Base-by-base conservation (phyloP, 192 early-diverging fungal genomes). In the Backusella parvicylindrica region DNA sequence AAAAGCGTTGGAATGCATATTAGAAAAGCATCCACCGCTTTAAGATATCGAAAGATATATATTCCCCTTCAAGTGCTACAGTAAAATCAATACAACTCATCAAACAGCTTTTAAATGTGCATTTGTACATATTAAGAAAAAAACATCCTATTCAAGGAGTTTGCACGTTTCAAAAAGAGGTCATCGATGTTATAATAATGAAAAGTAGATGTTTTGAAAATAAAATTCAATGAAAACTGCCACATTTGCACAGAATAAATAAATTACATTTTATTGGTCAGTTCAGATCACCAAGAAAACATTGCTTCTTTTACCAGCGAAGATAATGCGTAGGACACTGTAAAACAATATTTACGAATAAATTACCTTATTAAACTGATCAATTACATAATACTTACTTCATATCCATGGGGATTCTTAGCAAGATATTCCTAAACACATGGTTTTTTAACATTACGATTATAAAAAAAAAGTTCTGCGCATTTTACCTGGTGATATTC, bases 391-490 rank as follows among this genome's bases (percentile, higher is more conserved):
- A 15, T 65, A 71, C 49, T 76, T 81, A 85, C 86, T 77, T 92
- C 90, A 69, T 93, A 93, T 30, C 93, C 93, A 30, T 75, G 64
- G n/a, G 92, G 92, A 83, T 94, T 93, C 75, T 89, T 88, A 15
- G 73, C 73, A 30, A 80, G 53, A 16, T 80, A 77, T 41, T 56
- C n/a, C 71, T 71, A 67, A 67, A 67, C 32, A 67, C 16, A 21
- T 16, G n/a, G 8, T 2, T n/a, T 64, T 21, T 18, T 64, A 60
- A 5, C 70, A 32, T 26, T 32, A 18, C 16, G n/a, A 8, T 53
- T 15, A 65, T 13, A 65, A 49, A 67, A 40, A n/a, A 21, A 47
- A 35, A 36, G 30, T 40, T 68, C 36, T 40, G 35, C 36, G n/a
- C 36, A 15, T 35, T 47, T 41, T 56, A 72, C 71, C 71, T 97